Evolutionary conservation across 352 stramenopile genomes (phyloP).

Genomic region (Peronospora belbahrii): DNA sequence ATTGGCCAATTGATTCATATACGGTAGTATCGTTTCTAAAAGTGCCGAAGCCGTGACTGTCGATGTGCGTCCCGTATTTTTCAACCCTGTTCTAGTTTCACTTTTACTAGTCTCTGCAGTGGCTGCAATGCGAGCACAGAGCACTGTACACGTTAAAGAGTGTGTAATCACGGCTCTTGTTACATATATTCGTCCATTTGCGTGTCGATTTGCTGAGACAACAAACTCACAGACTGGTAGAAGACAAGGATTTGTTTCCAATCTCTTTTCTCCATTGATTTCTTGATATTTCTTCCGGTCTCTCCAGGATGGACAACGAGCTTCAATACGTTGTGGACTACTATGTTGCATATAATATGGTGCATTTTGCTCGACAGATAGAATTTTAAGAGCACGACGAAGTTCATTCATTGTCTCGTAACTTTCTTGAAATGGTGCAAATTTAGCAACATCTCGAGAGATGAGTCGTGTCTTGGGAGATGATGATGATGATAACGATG

Average conservation of each 20-base stretch:
- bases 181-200: conserved; percentile 68
- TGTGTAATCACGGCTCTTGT: conserved; percentile 50
- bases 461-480: too few species aligned
- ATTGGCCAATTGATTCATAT: conserved; percentile 37
- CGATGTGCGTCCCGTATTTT: conserved; percentile 9
- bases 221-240: conserved; percentile 51
- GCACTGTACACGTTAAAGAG: conserved; percentile 35
- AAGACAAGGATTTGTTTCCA: too few species aligned
- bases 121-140: conserved; percentile 33
- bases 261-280: background rate
- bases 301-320: conserved; percentile 70
- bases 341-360: conserved; percentile 82
- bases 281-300: conserved; percentile 50
- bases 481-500: too few species aligned
- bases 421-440: conserved; percentile 59
- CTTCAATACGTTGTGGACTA: conserved; percentile 70
- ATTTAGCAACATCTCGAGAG: conserved; percentile 6
- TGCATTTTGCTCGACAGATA: conserved; percentile 59
- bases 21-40: conserved; percentile 67
- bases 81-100: conserved; percentile 1
- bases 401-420: conserved; percentile 73
- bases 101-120: conserved; percentile 8
- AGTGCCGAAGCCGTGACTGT: conserved; percentile 55
- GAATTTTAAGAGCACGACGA: conserved; percentile 61
- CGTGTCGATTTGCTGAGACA: conserved; percentile 67